phyloP scores from a whole-genome alignment of 768 basidiomycete genomes.

The Boletales sp. region DNA sequence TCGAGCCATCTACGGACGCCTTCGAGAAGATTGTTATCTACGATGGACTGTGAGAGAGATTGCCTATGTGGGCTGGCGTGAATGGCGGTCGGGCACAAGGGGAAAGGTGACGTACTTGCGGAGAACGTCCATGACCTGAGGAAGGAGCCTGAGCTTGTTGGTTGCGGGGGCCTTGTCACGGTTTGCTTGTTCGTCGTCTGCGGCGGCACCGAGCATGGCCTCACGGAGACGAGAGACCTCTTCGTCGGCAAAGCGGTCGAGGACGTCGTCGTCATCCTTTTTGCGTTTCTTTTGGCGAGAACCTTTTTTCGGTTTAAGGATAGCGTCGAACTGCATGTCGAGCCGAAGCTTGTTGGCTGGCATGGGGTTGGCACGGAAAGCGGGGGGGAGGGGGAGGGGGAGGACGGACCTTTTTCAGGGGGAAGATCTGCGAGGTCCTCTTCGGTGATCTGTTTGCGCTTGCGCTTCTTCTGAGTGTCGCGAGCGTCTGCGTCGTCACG shows the following conservation, averaged over 20 bases:
- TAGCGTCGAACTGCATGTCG: constrained; percentile 83
- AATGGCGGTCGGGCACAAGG: not conserved
- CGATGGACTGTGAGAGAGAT: constrained; percentile 85
- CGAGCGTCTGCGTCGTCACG: constrained; percentile 42
- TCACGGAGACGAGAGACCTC: constrained; percentile 88
- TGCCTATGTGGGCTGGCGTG: constrained; percentile 44
- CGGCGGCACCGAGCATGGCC: constrained; percentile 82
- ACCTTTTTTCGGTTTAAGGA: constrained; percentile 75
- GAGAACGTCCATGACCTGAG: constrained; percentile 88
- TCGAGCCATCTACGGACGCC: constrained; percentile 91
- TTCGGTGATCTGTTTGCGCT: constrained; percentile 58
- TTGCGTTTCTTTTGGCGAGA: constrained; percentile 64
- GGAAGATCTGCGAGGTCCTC: constrained; percentile 65
- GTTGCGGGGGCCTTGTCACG: constrained; percentile 76
- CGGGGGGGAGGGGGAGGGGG: not conserved
- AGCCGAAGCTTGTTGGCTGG: constrained; percentile 74
- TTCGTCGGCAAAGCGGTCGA: constrained; percentile 87
- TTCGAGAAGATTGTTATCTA: constrained; percentile 91
- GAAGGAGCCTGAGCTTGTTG: constrained; percentile 77
- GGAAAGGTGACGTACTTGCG: constrained; percentile 64
- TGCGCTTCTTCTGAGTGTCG: constrained; percentile 48
- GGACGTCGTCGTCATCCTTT: constrained; percentile 67
- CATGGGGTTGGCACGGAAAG: not conserved
- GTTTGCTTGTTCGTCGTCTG: constrained; percentile 80
- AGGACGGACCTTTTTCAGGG: constrained; percentile 67